phyloP scores from a whole-genome alignment of 352 stramenopile species.

The Phytophthora uliginosa region DNA sequence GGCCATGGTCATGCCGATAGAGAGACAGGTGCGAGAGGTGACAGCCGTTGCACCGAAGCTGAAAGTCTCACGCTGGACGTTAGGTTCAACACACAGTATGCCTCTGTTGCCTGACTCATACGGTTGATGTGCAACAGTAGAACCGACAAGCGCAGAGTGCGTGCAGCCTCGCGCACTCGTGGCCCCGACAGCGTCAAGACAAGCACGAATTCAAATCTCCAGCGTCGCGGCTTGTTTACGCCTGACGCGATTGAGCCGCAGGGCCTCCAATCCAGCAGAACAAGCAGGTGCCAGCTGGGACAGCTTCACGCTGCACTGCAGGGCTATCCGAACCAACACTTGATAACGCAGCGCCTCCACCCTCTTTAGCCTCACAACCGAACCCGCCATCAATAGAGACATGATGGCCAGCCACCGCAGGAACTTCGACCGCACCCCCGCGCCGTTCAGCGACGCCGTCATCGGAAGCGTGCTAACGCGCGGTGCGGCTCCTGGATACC shows the following conservation, averaged over 20 bases:
- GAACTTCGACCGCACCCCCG: slow-evolving; percentile 24
- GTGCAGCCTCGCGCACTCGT: slow-evolving; percentile 13
- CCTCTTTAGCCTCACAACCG: slow-evolving; percentile 22
- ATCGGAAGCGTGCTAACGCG: slow-evolving; percentile 39
- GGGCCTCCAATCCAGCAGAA: slow-evolving; percentile 18
- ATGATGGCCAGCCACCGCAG: slow-evolving; percentile 37
- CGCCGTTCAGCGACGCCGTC: slow-evolving; percentile 42
- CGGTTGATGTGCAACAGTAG: slow-evolving; percentile 16
- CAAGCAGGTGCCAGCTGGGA: slow-evolving; percentile 34
- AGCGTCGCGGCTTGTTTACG: slow-evolving; percentile 37
- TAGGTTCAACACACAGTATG: slow-evolving; percentile 30
- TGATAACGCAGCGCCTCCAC: slow-evolving; percentile 34
- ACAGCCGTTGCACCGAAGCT: slow-evolving; percentile 19
- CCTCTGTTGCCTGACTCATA: slow-evolving; percentile 37
- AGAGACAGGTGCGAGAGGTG: slow-evolving; percentile 21
- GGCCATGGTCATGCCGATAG: slow-evolving; percentile 7
- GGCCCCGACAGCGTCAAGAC: slow-evolving; percentile 11
- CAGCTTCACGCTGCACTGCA: slow-evolving; percentile 30
- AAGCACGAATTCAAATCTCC: slow-evolving; percentile 37
- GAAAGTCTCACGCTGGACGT: slow-evolving; percentile 11
- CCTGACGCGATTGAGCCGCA: slow-evolving; percentile 38
- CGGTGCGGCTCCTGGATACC: slow-evolving; percentile 6
- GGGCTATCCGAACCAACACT: slow-evolving; percentile 29
- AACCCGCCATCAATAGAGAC: slow-evolving; percentile 15
- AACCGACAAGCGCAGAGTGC: slow-evolving; percentile 4